These are phyloP conservation scores for Pleurozium schreberi DNA, from an alignment of 225 moss, liverwort and hornwort genomes.

Conservation along the genomic window DNA sequence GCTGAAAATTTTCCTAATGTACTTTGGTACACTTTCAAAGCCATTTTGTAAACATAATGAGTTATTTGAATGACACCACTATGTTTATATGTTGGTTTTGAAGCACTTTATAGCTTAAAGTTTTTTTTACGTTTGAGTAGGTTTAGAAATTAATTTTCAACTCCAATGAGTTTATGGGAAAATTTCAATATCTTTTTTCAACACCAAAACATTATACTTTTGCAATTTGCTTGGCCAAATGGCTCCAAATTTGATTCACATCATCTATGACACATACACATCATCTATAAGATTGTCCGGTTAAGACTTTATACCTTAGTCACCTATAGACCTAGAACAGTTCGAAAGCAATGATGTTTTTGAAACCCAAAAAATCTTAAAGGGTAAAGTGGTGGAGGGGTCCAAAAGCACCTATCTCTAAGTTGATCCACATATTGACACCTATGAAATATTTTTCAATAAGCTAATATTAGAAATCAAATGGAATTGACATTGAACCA, in stretches of 20 bases:
- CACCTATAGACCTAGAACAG: too few species aligned
- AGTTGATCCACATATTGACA: rapidly evolving
- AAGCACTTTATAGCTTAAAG: background rate
- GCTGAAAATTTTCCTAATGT: too few species aligned
- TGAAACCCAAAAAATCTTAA: background rate
- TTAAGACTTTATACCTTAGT: too few species aligned
- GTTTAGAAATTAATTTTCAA: background rate
- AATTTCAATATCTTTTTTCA: background rate
- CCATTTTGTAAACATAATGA: background rate
- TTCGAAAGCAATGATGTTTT: too few species aligned
- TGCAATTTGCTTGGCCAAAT: background rate
- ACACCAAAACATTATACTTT: background rate
- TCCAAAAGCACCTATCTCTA: background rate
- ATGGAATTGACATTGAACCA: background rate
- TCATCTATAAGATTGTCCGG: too few species aligned
- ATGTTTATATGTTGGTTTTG: rapidly evolving
- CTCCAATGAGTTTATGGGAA: background rate
- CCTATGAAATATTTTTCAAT: background rate
- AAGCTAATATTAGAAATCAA: background rate
- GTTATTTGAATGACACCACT: background rate
- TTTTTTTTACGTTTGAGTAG: background rate
- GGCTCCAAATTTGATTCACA: background rate
- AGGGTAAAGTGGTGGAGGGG: too few species aligned
- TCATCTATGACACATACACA: background rate
- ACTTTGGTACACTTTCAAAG: background rate